Evolutionary conservation across 1,284 basidiomycete species (phyloP), one percentile per base, ranked within the genome.

Genomic region (Ganoderma leucocontextum): DNA sequence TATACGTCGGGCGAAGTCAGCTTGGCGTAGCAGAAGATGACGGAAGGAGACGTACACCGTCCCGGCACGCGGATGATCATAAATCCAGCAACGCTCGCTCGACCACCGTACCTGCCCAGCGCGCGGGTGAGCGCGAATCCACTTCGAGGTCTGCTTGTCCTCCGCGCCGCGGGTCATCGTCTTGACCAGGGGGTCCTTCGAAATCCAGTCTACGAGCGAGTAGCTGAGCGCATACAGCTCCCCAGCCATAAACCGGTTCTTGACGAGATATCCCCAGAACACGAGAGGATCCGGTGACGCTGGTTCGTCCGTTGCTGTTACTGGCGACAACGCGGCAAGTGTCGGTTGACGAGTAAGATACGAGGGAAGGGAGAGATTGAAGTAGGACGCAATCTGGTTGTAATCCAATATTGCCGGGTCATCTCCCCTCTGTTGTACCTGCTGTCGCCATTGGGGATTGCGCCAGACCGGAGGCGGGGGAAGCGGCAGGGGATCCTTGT

Each of bases 221-320:
- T 91, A 94, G 63, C 95, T 97, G 36, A 99, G 83, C 10, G 91
- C 96, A 80, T 99, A 99, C 69, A 96, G 82, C 80, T 99, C 97
- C 29, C 97, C 97, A 4, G 91, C 97, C 97, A 99, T 99, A 82
- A 99, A 99, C 65, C 85, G 85, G 77, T 97, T 95, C 72, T 95
- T 96, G 59, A 99, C 94, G 42, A 98, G 90, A 79, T 99, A 98
- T 4, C 96, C 96, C 95, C 96, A 98, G 80, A 96, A 97, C 22
- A 96, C 89, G 71, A 95, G 82, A 1, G 90, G 91, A 77, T 96
- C 93, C 41, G 86, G 80, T 29, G 66, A 63, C 7, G 64, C 72
- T 63, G 47, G 73, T 22, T 64, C 62, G 33, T 61, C 29, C 29
- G 29, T 29, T 29, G 29, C 29, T 59, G 44, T 57, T 36, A 33